A percentile compares a stretch with the other conserved stretches of the same genome.
Evolutionary conservation across 1,139 yeast genomes (phyloP).

Genomic region (Saccharomyces hybrid): DNA sequence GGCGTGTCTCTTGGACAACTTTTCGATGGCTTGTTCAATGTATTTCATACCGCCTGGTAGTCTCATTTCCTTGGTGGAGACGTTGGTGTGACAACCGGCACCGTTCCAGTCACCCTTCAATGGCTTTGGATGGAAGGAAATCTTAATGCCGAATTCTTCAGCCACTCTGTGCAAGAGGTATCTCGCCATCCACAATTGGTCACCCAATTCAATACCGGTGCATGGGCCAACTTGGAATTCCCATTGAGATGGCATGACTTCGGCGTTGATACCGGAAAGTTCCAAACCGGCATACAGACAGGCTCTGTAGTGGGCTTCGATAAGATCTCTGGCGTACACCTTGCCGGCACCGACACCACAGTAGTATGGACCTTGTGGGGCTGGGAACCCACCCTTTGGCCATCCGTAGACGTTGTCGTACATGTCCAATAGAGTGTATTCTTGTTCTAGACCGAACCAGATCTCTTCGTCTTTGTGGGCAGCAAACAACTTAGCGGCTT

Average conservation of each 20-base stretch:
- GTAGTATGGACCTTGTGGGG: constrained; percentile 99
- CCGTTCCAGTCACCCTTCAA: constrained; percentile 99
- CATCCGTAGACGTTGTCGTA: constrained; percentile 89
- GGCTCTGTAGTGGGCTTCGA: constrained; percentile 98
- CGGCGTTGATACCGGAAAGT: constrained; percentile 96
- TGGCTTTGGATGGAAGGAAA: constrained; percentile 98
- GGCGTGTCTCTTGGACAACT: constrained; percentile 90
- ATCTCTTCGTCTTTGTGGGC: constrained; percentile 80
- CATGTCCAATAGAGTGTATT: constrained; percentile 91
- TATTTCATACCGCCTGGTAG: constrained; percentile 89
- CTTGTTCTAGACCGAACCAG: constrained; percentile 99
- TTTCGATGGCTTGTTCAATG: constrained; percentile 87
- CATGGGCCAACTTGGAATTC: constrained; percentile 99
- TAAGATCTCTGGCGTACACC: constrained; percentile 95
- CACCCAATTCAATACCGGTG: constrained; percentile 92
- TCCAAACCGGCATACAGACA: constrained; percentile 85
- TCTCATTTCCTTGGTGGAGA: constrained; percentile 88
- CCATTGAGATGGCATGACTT: constrained; percentile 99
- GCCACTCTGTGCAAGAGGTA: constrained; percentile 89
- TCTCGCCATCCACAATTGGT: constrained; percentile 93
- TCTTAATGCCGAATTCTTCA: constrained; percentile 97
- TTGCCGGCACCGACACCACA: constrained; percentile 99
- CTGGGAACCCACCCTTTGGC: constrained; percentile 99
- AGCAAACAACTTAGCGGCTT: constrained; percentile 90
- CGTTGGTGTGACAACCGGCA: constrained; percentile 99